phyloP scores from a whole-genome alignment of 2,329 filamentous ascomycete species.

The Alternaria metachromatica region DNA sequence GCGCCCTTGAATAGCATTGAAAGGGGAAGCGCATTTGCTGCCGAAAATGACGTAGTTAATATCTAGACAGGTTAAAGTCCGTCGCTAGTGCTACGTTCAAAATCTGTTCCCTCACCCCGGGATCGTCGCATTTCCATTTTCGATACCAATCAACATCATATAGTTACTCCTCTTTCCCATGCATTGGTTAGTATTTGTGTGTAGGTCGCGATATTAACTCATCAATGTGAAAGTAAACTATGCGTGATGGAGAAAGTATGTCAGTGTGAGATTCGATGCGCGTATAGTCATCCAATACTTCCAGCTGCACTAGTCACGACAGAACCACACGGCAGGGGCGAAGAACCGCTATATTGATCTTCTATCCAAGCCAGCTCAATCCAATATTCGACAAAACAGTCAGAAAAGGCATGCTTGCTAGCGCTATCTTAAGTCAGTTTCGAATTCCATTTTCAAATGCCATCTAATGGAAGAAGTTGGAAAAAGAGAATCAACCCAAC shows the following conservation, averaged over 20 bases:
- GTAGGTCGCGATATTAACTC: not conserved
- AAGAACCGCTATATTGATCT: not conserved
- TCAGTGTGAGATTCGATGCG: not conserved
- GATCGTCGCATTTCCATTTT: not conserved
- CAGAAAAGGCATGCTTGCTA: not conserved
- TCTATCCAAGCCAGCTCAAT: constrained; percentile 1
- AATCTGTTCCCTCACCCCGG: not conserved
- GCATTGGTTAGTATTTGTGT: not conserved
- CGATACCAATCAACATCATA: not conserved
- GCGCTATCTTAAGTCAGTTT: not conserved
- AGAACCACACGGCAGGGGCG: not conserved
- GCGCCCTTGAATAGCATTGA: not conserved
- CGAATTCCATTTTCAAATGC: not conserved
- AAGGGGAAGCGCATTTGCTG: not conserved
- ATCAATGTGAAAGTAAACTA: not conserved
- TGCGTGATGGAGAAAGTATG: not conserved
- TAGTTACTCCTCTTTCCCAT: not conserved
- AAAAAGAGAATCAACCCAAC: not conserved
- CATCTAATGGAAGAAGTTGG: not conserved
- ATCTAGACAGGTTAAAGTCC: not conserved
- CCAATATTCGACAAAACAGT: not conserved
- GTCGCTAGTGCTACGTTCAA: not conserved
- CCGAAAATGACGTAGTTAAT: not conserved
- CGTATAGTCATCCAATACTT: not conserved
- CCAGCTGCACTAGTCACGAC: not conserved